Base-by-base conservation (phyloP, 2,329 filamentous ascomycete species). In the Cytospora piceicola region DNA sequence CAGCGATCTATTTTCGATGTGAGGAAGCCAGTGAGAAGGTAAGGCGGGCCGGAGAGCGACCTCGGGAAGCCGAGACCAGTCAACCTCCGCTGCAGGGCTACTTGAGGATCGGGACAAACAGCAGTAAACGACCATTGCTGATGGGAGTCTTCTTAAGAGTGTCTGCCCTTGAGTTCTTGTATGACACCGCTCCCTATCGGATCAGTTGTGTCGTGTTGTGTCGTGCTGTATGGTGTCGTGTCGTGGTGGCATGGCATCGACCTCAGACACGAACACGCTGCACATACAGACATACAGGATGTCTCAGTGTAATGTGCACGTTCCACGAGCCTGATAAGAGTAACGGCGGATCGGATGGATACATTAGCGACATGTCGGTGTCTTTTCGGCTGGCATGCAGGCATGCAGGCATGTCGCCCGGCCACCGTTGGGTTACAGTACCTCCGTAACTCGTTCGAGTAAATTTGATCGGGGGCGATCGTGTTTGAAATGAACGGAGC, bases 291-390 rank as follows among this genome's bases (percentile, higher is more conserved):
- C 56, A 60, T n/a, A 58, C 34, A 56, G 56, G 52, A 34, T 56
- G 61, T 64, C 65, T 67, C 65, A 58, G 65, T 27, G 61, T 51
- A 58, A 57, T 61, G 62, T 57, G 55, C 58, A 55, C 58, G 59
- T 65, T 64, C 55, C 62, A 64, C 65, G 58, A 61, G 57, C 65
- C 57, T 64, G 61, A 65, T 58, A 53, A 65, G 57, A 61, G 65
- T 51, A 67, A 67, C 61, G 53, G 65, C 57, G 57, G 57, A 65
- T 67, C 65, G 62, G 61, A 65, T 64, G 62, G 32, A 17, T 58
- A 67, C 61, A 64, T 61, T 58, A 63, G 30, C 46, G 42, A 63
- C 32, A 34, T 8, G 30, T 42, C 30, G 42, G 30, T 30, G 53
- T 32, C 58, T 57, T 51, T 29, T 30, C n/a, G 39, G 30, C 34